Percentiles rank a stretch among this genome's conserved stretches.
Evolutionary conservation across 257 asterid species (phyloP).

Genomic region (Solanum megistacrolobum): DNA sequence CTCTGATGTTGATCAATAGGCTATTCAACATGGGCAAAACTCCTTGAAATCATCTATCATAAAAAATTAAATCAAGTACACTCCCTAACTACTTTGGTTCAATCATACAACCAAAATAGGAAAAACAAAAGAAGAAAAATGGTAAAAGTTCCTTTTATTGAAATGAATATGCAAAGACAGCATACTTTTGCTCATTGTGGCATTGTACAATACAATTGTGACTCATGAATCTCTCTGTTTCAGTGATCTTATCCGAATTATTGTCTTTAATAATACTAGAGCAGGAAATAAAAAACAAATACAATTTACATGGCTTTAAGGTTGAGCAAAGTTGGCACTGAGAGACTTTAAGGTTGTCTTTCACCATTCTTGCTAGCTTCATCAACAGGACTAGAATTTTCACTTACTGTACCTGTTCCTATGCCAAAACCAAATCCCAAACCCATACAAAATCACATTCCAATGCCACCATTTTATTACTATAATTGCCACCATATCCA

Average conservation of each 20-base stretch:
- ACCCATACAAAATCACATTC: conserved; percentile 1
- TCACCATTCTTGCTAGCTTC: neutral
- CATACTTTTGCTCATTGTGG: neutral
- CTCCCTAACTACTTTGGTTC: neutral
- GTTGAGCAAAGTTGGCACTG: neutral
- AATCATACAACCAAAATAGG: neutral
- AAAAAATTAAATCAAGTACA: neutral
- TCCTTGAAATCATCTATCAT: neutral
- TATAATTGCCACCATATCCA: neutral
- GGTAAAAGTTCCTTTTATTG: neutral
- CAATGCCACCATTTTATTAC: neutral
- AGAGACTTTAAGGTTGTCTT: neutral
- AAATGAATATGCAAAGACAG: neutral
- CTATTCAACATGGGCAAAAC: neutral
- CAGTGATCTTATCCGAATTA: neutral
- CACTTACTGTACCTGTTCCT: neutral
- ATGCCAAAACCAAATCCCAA: conserved; percentile 2
- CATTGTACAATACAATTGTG: neutral
- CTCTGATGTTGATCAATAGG: neutral
- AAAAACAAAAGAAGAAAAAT: neutral
- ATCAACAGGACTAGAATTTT: neutral
- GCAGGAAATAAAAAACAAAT: neutral
- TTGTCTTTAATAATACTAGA: neutral
- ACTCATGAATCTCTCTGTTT: neutral
- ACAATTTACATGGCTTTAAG: neutral